Conservation (phyloP, 495 filamentous ascomycete species). For the Penicillium psychrofluorescens region DNA sequence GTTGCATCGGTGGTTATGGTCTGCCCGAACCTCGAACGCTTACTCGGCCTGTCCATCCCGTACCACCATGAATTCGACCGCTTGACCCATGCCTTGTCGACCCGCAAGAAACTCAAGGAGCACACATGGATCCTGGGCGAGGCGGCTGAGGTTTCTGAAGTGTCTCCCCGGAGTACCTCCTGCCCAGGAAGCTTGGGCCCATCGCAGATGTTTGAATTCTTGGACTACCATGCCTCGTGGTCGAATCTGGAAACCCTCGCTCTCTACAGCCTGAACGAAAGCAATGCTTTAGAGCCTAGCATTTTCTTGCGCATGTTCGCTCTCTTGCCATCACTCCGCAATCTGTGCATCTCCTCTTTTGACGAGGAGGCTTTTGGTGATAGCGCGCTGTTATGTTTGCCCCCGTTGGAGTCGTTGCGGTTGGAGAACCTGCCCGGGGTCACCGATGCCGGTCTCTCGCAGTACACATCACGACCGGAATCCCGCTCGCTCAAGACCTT, state of each 20-base stretch:
- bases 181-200: constrained; percentile 50
- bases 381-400: constrained; percentile 59
- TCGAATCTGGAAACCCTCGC: constrained; percentile 63
- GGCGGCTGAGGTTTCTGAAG: constrained; percentile 35
- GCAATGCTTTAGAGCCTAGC: constrained; percentile 56
- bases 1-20: constrained; percentile 78
- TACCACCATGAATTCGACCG: constrained; percentile 71
- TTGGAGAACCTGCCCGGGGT: constrained; percentile 71
- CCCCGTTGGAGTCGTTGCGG: constrained; percentile 63
- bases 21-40: constrained; percentile 74
- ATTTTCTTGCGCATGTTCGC: constrained; percentile 63
- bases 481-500: constrained; percentile 52
- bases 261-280: constrained; percentile 53
- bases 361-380: constrained; percentile 68
- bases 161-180: constrained; percentile 35
- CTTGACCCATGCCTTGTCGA: constrained; percentile 71
- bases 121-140: constrained; percentile 69
- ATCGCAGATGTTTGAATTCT: constrained; percentile 59
- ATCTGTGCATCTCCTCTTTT: constrained; percentile 70
- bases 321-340: constrained; percentile 58
- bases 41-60: constrained; percentile 62
- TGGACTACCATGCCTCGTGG: constrained; percentile 67
- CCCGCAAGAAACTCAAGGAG: constrained; percentile 64
- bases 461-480: constrained; percentile 55
- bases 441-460: constrained; percentile 67